These are phyloP conservation scores for Oidiodendron maius DNA, from an alignment of 495 filamentous ascomycete genomes.

Conservation along the genomic window DNA sequence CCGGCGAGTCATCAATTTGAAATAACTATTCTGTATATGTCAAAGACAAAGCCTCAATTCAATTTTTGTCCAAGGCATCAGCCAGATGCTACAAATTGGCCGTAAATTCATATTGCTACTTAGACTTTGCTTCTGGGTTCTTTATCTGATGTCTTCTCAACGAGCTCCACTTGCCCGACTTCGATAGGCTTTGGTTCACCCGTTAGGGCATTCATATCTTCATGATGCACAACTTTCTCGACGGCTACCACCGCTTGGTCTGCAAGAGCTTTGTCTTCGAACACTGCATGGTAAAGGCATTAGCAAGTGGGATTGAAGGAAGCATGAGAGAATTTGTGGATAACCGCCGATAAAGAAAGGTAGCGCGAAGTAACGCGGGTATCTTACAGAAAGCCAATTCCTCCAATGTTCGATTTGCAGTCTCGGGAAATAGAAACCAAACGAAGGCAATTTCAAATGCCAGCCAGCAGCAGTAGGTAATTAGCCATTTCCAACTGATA, in stretches of 20 bases:
- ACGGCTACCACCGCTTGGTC: slow-evolving; percentile 40
- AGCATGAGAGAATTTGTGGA: background rate
- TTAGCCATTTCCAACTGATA: slow-evolving; percentile 57
- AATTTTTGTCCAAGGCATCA: no score
- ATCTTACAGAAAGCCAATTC: slow-evolving; percentile 59
- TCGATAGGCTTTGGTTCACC: background rate
- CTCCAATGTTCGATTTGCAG: slow-evolving; percentile 53
- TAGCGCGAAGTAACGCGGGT: no score
- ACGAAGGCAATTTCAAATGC: slow-evolving; percentile 51
- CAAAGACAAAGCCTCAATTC: no score
- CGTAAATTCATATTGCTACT: no score
- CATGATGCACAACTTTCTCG: slow-evolving; percentile 37
- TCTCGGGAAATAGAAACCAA: slow-evolving; percentile 62
- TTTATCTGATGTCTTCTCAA: background rate
- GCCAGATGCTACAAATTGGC: no score
- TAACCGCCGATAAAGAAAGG: no score
- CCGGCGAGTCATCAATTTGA: no score
- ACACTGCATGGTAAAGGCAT: slow-evolving; percentile 32
- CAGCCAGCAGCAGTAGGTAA: slow-evolving; percentile 59
- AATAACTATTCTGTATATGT: no score
- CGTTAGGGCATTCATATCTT: background rate
- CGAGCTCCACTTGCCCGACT: slow-evolving; percentile 5
- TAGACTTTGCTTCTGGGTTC: no score
- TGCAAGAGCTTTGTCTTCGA: slow-evolving; percentile 44
- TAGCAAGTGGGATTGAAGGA: background rate